Conservation (phyloP, 805 yeast species). For the Candida arabinofermentans region DNA sequence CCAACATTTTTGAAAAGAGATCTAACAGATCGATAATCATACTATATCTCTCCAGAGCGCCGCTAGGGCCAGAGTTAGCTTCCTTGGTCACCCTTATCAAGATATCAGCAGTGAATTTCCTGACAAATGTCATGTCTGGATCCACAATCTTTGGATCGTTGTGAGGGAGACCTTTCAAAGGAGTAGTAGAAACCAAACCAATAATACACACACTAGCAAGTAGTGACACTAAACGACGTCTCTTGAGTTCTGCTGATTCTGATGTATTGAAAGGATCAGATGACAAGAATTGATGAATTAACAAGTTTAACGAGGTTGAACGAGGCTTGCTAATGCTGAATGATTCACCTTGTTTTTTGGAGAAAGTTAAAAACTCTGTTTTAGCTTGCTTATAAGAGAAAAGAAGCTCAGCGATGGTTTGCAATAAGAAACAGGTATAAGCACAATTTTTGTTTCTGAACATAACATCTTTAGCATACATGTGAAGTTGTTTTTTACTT, state of each 20-base stretch:
- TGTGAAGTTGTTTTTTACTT: constrained; percentile 12
- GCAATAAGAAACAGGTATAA: constrained; percentile 65
- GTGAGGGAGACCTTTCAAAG: constrained; percentile 44
- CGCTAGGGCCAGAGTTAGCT: constrained; percentile 32
- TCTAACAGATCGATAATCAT: constrained; percentile 52
- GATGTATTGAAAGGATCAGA: constrained; percentile 40
- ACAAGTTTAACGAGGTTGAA: constrained; percentile 70
- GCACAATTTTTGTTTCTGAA: constrained; percentile 55
- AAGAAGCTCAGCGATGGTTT: constrained; percentile 63
- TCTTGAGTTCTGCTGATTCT: constrained; percentile 35
- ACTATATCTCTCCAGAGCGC: constrained; percentile 46
- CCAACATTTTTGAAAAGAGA: constrained; percentile 40
- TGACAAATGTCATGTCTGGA: constrained; percentile 65
- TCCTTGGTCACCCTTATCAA: constrained; percentile 60
- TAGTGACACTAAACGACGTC: constrained; percentile 56
- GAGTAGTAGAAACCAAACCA: constrained; percentile 57
- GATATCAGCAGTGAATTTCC: constrained; percentile 71
- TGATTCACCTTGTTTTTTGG: constrained; percentile 44
- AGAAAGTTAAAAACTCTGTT: constrained; percentile 74
- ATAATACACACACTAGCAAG: constrained; percentile 59
- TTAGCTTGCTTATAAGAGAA: constrained; percentile 79
- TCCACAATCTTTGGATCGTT: constrained; percentile 52
- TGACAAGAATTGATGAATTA: constrained; percentile 70
- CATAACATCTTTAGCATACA: constrained; percentile 24
- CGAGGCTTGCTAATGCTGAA: constrained; percentile 56